Evolutionary conservation across 2,329 filamentous ascomycete species (phyloP).

Genomic region (Lachnellula cervina): DNA sequence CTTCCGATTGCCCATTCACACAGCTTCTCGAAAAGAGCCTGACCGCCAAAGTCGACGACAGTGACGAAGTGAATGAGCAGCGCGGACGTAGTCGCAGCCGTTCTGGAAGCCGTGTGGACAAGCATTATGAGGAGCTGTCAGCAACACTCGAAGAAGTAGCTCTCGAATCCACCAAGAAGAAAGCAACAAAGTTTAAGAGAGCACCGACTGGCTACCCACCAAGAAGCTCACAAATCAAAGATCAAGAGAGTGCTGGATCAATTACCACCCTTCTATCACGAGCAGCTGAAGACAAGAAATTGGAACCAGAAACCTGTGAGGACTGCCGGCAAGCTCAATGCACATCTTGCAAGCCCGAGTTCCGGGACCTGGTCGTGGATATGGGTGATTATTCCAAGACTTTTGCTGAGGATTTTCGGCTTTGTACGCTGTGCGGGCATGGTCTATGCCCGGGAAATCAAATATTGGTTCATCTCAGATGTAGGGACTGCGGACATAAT

Average conservation of each 20-base stretch:
- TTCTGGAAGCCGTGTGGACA: background rate
- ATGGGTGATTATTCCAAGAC: constrained; percentile 1
- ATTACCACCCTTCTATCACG: background rate
- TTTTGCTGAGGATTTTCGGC: constrained; percentile 1
- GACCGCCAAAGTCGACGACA: background rate
- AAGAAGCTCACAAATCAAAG: background rate
- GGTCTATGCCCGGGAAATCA: background rate
- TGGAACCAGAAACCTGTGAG: background rate
- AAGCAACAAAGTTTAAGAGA: background rate
- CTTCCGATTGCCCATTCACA: background rate
- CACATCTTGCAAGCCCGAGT: background rate
- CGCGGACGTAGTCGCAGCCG: background rate
- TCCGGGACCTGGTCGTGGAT: background rate
- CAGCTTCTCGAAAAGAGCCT: background rate
- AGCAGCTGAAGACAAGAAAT: background rate
- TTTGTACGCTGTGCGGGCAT: constrained; percentile 1
- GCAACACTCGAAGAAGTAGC: background rate
- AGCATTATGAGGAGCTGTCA: too few species aligned
- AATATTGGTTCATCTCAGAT: background rate
- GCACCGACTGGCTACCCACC: background rate
- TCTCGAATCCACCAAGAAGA: background rate
- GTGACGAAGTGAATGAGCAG: background rate
- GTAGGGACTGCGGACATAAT: background rate
- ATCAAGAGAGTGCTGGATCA: background rate
- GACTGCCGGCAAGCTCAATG: background rate